A percentile compares a stretch with the other conserved stretches of the same genome.
phyloP scores from a whole-genome alignment of 2,329 filamentous ascomycete species.

The Diplocarpon rosae region DNA sequence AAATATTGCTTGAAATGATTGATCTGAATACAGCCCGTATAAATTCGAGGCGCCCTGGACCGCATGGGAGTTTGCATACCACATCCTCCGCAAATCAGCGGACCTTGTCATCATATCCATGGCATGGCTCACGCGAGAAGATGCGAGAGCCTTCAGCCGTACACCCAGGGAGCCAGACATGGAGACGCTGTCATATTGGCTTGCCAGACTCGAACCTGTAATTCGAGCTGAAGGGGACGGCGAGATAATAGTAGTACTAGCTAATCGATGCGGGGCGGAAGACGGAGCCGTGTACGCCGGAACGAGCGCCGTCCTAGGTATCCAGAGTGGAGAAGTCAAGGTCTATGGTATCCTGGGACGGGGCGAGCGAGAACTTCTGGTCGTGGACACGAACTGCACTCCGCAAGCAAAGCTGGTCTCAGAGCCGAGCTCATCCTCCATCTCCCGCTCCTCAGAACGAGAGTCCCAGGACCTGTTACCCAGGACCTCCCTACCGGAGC shows the following conservation, averaged over 20 bases:
- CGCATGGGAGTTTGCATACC: slow-evolving; percentile 37
- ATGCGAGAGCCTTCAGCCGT: slow-evolving; percentile 34
- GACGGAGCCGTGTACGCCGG: slow-evolving; percentile 59
- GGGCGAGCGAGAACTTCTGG: slow-evolving; percentile 54
- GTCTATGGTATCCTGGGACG: slow-evolving; percentile 62
- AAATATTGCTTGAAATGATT: too few species aligned
- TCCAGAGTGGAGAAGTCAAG: slow-evolving; percentile 52
- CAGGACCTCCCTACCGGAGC: too few species aligned
- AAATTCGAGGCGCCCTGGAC: slow-evolving; percentile 40
- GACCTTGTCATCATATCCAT: slow-evolving; percentile 61
- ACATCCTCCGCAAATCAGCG: slow-evolving; percentile 44
- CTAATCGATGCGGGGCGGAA: slow-evolving; percentile 60
- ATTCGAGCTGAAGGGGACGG: slow-evolving; percentile 39
- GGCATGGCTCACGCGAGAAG: slow-evolving; percentile 62
- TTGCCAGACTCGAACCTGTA: slow-evolving; percentile 58
- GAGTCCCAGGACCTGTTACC: too few species aligned
- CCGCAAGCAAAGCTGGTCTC: slow-evolving; percentile 21
- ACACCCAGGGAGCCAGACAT: slow-evolving; percentile 52
- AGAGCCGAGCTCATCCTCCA: slow-evolving; percentile 7
- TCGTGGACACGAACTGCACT: slow-evolving; percentile 44
- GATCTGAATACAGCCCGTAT: slow-evolving; percentile 32
- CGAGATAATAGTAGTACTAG: slow-evolving; percentile 58
- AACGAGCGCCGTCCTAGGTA: slow-evolving; percentile 59
- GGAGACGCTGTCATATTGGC: slow-evolving; percentile 67
- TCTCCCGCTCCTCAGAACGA: too few species aligned